Percentiles rank a stretch among this genome's conserved stretches.
Evolutionary conservation across 805 yeast genomes (phyloP).

Genomic region (Cyberlindnera suaveolens): DNA sequence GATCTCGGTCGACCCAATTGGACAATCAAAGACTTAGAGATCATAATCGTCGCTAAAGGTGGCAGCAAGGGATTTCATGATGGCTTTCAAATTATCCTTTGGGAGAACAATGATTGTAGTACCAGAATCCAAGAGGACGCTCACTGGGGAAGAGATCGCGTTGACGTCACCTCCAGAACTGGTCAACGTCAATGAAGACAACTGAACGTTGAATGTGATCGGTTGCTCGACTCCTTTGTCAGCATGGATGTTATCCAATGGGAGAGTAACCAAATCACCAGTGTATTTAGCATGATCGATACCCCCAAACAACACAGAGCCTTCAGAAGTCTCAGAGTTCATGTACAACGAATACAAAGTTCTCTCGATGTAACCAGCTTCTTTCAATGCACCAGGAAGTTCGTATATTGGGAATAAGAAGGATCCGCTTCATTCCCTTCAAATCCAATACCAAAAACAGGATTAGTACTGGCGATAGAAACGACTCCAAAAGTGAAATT

Average conservation of each 20-base stretch:
- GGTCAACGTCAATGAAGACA: constrained; percentile 30
- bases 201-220: constrained; percentile 2
- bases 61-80: not conserved
- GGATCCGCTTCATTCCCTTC: constrained; percentile 6
- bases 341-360: constrained; percentile 55
- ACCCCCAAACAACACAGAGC: constrained; percentile 59
- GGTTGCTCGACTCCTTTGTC: constrained; percentile 36
- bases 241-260: constrained; percentile 22
- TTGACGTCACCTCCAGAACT: constrained; percentile 5
- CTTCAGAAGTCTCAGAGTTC: constrained; percentile 28
- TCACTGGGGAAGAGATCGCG: not conserved
- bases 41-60: not conserved
- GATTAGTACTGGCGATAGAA: no score
- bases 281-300: constrained; percentile 48
- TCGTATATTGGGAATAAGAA: not conserved
- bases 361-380: constrained; percentile 44
- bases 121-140: constrained; percentile 48
- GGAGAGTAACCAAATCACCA: constrained; percentile 42
- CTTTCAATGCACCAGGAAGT: constrained; percentile 31
- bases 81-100: constrained; percentile 2
- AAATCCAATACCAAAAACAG: constrained; percentile 3
- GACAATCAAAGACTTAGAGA: constrained; percentile 1
- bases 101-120: constrained; percentile 48
- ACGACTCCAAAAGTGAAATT: no score
- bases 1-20: not conserved